Evolutionary conservation across 2,329 filamentous ascomycete genomes (phyloP), one percentile per base, ranked within the genome.

Genomic region (Monilinia laxa): DNA sequence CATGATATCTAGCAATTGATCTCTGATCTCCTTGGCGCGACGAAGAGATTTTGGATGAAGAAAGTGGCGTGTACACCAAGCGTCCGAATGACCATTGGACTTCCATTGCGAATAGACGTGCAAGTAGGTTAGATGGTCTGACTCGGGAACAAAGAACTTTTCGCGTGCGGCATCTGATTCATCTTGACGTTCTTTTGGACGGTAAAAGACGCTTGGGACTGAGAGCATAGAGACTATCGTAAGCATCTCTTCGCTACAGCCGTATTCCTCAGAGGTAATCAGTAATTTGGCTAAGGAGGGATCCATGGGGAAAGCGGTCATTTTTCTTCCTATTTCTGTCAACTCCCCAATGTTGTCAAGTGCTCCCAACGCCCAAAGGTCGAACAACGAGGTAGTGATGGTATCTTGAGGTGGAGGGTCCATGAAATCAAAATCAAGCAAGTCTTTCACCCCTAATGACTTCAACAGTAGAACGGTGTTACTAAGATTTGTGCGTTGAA

Each of bases 281-380:
- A 99, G 85, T 16, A 99, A 87, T 78, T 99, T 99, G 10, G 94
- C 93, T 12, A 99, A 83, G 0, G 93, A 93, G 0, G 95, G 95
- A 71, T 99, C 95, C 94, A 99, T 99, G 0, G 95, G 95, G 74
- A 98, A 99, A 1, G 92, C 90, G 35, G 95, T 97, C 95, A 99
- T 99, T 72, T 91, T 93, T 55, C 86, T 87, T 40, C 95, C 95
- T 1, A 99, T 85, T 0, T 87, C 82, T 0, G 95, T 99, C 35
- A 99, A 84, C 71, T 97, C 92, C 47, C 95, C 96, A 20, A 98
- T 84, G 73, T 99, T 97, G 76, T 97, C 92, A 16, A 99, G 80
- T 0, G 95, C 94, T 1, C 95, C 95, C 0, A 99, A 83, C 0
- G 95, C 93, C 95, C 95, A 99, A 0, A 99, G 86, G 74, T 99